Evolutionary conservation across 2,329 filamentous ascomycete species (phyloP), one percentile per base, ranked within the genome.

Genomic region (Epicoccum nigrum): DNA sequence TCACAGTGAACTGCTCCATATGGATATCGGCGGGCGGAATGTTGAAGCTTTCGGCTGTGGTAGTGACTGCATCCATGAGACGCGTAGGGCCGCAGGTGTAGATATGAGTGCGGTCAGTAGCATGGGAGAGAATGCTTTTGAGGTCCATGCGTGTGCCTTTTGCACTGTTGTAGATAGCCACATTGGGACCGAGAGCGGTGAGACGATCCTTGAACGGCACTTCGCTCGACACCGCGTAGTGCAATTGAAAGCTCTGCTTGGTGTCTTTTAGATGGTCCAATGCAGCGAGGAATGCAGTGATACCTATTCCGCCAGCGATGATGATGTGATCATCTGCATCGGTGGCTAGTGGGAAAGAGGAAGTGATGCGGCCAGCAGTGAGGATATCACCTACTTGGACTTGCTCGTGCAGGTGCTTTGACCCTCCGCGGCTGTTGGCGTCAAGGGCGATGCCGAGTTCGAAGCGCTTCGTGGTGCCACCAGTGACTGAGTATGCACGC

Each of bases 241-340:
- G 85, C 32, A 88, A 68, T 17, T 76, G 73, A 30, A 77, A 79
- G 48, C 79, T 77, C 65, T 69, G 54, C n/a, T 58, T 54, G 2
- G 56, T 46, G 2, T 38, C 28, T 5, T 65, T 45, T 11, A 74
- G 65, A 11, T 65, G 54, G 40, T 79, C 70, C 3, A 83, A 63
- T 19, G 84, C 72, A 1, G 74, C 61, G 7, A 88, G 62, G 56
- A 88, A 88, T 0, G 86, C 86, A 1, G 86, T 88, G 54, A 88
- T 81, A 0, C 86, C 86, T 23, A 88, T 83, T 0, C 86, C 86
- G 8, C 83, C 86, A 0, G 79, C 83, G 23, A 89, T 80, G 60
- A 87, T 83, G 31, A 88, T 75, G 56, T 87, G 85, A 41, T 81
- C 76, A 56, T 81, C 83, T 7, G 82, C 82, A 1, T 77, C 71